A percentile compares a stretch with the other conserved stretches of the same genome.
These are phyloP conservation scores for Teratosphaeria zuluensis DNA, from an alignment of 2,329 filamentous ascomycete genomes.

Conservation along the genomic window DNA sequence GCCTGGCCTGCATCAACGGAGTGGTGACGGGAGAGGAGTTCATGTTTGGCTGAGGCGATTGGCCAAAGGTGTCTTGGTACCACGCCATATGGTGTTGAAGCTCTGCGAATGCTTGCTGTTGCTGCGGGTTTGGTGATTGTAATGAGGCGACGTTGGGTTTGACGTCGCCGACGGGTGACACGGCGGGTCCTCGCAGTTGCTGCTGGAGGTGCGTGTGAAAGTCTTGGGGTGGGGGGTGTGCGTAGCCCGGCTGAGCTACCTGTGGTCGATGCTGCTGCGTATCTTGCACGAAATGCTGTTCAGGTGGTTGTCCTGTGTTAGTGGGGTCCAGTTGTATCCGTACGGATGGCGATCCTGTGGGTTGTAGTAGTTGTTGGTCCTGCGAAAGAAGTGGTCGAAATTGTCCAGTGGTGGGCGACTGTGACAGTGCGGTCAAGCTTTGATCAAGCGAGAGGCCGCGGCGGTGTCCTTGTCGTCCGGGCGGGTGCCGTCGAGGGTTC, in stretches of 20 bases:
- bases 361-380: constrained; percentile 23
- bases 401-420: constrained; percentile 12
- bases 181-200: constrained; percentile 35
- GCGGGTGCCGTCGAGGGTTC: constrained; percentile 40
- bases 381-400: constrained; percentile 48
- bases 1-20: constrained; percentile 10
- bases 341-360: constrained; percentile 14
- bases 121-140: constrained; percentile 8
- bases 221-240: constrained; percentile 22
- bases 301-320: constrained; percentile 46
- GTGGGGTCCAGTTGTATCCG: constrained; percentile 37
- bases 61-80: constrained; percentile 19
- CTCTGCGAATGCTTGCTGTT: constrained; percentile 17
- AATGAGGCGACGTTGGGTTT: constrained; percentile 9
- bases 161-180: constrained; percentile 5
- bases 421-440: constrained; percentile 22
- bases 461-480: constrained; percentile 50
- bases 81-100: constrained; percentile 22
- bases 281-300: constrained; percentile 79
- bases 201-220: constrained; percentile 41
- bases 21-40: constrained; percentile 14
- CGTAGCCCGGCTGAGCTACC: constrained; percentile 60
- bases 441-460: constrained; percentile 79
- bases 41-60: constrained; percentile 1
- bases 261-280: constrained; percentile 71